Base-by-base conservation (phyloP, 2,329 filamentous ascomycete species). In the Penicillium freii region DNA sequence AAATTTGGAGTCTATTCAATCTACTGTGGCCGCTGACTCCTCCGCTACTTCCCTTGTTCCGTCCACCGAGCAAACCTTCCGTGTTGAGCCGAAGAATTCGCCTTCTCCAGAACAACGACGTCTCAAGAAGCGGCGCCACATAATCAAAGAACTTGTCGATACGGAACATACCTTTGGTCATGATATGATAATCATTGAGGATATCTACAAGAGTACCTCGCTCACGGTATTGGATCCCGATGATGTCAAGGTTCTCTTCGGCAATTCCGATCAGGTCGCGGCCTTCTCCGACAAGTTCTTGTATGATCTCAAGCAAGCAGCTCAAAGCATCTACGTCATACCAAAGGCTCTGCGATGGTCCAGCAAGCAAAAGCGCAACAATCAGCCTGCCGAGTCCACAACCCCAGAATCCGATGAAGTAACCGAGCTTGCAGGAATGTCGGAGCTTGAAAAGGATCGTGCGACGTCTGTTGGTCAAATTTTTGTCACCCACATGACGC, bases 101-200 rank as follows among this genome's bases (percentile, higher is more conserved):
- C 72, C 73, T 21, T 74, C 75, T 4, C 73, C 74, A 2, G 74
- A 73, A 46, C 73, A 77, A 57, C 69, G 70, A 19, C 86, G 89
- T n/a, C 79, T 97, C 9, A 84, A 85, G 49, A 89, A 93, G 71
- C 88, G 94, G 21, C 86, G 88, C 54, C 86, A 95, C 71, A 86
- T 95, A 47, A 88, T 97, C 67, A 92, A 93, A 70, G 94, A 99
- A 74, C 80, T 99, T 38, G 84, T 97, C 45, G 92, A 97, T 68
- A 99, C 94, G 0, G 94, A 99, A 72, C 87, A 91, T 47, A 87
- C 88, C 6, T 97, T 96, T 74, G 87, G 95, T 56, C 86, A 91
- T 62, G 94, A 99, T 72, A 93, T 99, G 91, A 96, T 92, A 72
- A 93, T 99, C 52, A 89, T 96, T 2, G 91, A 96, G 69, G 92